phyloP scores from a whole-genome alignment of 768 basidiomycete genomes.

The Kwoniella dejecticola region DNA sequence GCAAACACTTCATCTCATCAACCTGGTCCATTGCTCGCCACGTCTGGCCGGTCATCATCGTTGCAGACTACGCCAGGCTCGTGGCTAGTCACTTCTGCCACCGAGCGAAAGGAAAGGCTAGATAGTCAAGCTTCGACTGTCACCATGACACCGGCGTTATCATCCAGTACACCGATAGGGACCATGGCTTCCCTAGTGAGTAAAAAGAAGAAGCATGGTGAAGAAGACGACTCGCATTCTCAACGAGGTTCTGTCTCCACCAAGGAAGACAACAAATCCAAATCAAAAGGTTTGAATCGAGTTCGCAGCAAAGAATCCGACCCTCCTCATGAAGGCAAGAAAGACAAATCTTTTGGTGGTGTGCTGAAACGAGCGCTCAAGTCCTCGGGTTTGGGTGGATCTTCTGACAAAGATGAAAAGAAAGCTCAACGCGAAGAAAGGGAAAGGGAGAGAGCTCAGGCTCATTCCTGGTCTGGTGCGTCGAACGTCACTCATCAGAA shows the following conservation, averaged over 20 bases:
- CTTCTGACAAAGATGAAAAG: conserved; percentile 31
- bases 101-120: conserved; percentile 17
- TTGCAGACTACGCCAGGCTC: background rate
- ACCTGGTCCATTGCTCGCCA: background rate
- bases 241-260: conserved; percentile 5
- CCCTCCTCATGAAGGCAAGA: conserved; percentile 25
- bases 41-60: background rate
- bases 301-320: conserved; percentile 28
- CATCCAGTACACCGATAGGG: conserved; percentile 21
- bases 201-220: conserved; percentile 25
- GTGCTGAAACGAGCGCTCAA: conserved; percentile 49
- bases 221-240: background rate
- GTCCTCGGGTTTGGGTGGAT: conserved; percentile 6
- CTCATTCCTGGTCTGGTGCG: conserved; percentile 47
- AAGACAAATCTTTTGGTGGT: conserved; percentile 38
- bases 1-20: background rate
- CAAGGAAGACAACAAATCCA: conserved; percentile 14
- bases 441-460: conserved; percentile 46
- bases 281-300: conserved; percentile 9
- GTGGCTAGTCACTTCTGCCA: background rate
- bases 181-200: conserved; percentile 10
- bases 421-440: conserved; percentile 40
- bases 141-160: conserved; percentile 20
- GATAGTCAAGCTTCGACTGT: conserved; percentile 28
- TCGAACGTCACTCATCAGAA: conserved; percentile 17